A percentile compares a stretch with the other conserved stretches of the same genome.
Conservation (phyloP, 2,329 filamentous ascomycete species). For the Ceratocystis cacaofunesta region DNA sequence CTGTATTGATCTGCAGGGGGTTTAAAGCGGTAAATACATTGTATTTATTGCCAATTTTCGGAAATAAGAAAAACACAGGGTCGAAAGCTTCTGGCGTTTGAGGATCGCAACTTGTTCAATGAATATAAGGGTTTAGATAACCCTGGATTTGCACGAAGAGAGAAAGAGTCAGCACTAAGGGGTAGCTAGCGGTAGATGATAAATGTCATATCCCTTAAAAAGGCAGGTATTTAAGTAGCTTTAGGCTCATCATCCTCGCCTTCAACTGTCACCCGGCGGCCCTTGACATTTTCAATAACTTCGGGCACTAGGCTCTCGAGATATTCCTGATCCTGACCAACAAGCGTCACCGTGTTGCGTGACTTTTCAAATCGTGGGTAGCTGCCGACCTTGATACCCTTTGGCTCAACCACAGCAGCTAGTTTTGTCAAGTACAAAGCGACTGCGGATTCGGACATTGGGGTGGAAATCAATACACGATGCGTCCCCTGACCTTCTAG, state of each 20-base stretch:
- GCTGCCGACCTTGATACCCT: slow-evolving; percentile 83
- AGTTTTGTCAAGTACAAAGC: slow-evolving; percentile 71
- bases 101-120: neutral
- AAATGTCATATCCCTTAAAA: too few relatives aligned
- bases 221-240: neutral
- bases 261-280: slow-evolving; percentile 53
- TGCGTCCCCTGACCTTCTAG: slow-evolving; percentile 59
- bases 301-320: slow-evolving; percentile 55
- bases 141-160: too few relatives aligned
- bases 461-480: slow-evolving; percentile 73
- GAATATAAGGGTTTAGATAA: too few relatives aligned
- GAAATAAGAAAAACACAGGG: neutral
- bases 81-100: neutral
- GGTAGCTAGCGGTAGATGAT: too few relatives aligned
- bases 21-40: neutral
- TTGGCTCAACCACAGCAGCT: slow-evolving; percentile 54
- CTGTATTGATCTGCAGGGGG: neutral
- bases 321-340: slow-evolving; percentile 58
- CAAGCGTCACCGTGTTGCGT: slow-evolving; percentile 78
- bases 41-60: neutral
- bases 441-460: slow-evolving; percentile 70
- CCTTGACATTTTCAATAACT: slow-evolving; percentile 61
- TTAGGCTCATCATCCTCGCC: slow-evolving; percentile 47
- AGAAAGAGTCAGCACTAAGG: too few relatives aligned
- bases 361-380: slow-evolving; percentile 87